Base-by-base conservation (phyloP, 2,329 filamentous ascomycete genomes). In the Ophiostoma australiae region DNA sequence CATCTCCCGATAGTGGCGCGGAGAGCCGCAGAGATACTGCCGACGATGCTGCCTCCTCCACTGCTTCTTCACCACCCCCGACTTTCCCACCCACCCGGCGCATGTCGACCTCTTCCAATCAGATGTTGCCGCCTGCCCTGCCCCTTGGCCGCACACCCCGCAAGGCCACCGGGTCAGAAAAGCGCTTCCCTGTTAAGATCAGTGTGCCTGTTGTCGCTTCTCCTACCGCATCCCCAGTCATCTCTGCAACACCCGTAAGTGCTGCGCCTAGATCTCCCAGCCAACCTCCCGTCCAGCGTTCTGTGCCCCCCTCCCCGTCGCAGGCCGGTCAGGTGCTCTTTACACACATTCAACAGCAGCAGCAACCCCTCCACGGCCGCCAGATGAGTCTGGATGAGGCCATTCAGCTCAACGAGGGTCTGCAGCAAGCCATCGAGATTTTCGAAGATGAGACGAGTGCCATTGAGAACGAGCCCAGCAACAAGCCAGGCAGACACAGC, bases 171-270 rank as follows among this genome's bases (percentile, higher is more conserved):
- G 78, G 78, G 2, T 85, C 86, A 20, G 85, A 85, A 73, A 87
- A 85, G 77, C 82, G 87, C 71, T 90, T 89, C 75, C 87, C 87
- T 70, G 83, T 90, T 75, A 87, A 85, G 77, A 80, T 88, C 76
- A 84, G 81, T 79, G 74, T 76, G 37, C 72, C 76, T 63, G 76
- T 72, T 73, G 71, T 70, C 68, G 71, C 69, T 23, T 67, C 68
- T 37, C 23, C 71, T 13, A 48, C 55, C 10, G 71, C 31, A 20
- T 48, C 66, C 7, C 20, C 23, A n/a, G n/a, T 23, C 67, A 31
- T 27, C 68, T 15, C 23, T 27, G 2, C 41, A 48, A 41, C 70
- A 3, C 55, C 65, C 7, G 44, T 65, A 4, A 10, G 70, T 20
- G 37, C 70, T 13, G 27, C 66, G 1, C 70, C 69, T 7, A 23